These are phyloP conservation scores for Peronospora belbahrii DNA, from an alignment of 352 stramenopile species.

Conservation along the genomic window DNA sequence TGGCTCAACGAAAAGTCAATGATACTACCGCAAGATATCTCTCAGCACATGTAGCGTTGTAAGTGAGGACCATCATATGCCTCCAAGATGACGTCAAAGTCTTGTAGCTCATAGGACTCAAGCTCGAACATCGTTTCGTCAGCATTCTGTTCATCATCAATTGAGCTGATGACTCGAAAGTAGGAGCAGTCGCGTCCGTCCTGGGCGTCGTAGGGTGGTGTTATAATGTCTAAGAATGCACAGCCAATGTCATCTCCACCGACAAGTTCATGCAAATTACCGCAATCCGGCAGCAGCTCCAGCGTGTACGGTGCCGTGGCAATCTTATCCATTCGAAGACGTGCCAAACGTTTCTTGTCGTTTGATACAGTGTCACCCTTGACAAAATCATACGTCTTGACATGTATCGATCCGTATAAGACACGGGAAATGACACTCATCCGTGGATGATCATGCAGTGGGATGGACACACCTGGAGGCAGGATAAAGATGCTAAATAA, in stretches of 20 bases:
- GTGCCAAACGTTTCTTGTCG: conserved; percentile 25
- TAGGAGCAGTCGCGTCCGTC: conserved; percentile 69
- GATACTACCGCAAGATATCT: not conserved
- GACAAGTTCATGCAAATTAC: conserved; percentile 77
- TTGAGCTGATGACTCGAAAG: conserved; percentile 39
- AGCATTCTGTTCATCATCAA: conserved; percentile 3
- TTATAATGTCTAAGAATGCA: conserved; percentile 82
- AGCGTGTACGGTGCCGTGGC: conserved; percentile 54
- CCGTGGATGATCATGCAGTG: conserved; percentile 73
- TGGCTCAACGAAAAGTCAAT: not conserved
- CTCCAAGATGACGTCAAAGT: conserved; percentile 53
- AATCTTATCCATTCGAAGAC: conserved; percentile 33
- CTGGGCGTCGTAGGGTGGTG: conserved; percentile 66
- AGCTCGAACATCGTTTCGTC: conserved; percentile 29
- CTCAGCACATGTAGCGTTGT: conserved; percentile 21
- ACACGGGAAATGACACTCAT: conserved; percentile 83
- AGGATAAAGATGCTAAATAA: conserved; percentile 75
- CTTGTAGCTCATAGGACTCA: conserved; percentile 37
- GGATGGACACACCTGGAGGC: conserved; percentile 56
- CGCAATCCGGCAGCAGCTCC: conserved; percentile 54
- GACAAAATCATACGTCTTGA: conserved; percentile 59
- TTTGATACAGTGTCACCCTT: not conserved
- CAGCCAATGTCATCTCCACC: conserved; percentile 63
- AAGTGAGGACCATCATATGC: conserved; percentile 41
- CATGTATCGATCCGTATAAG: conserved; percentile 61